phyloP scores from a whole-genome alignment of 2,329 filamentous ascomycete species.

The Helotiales sp. region DNA sequence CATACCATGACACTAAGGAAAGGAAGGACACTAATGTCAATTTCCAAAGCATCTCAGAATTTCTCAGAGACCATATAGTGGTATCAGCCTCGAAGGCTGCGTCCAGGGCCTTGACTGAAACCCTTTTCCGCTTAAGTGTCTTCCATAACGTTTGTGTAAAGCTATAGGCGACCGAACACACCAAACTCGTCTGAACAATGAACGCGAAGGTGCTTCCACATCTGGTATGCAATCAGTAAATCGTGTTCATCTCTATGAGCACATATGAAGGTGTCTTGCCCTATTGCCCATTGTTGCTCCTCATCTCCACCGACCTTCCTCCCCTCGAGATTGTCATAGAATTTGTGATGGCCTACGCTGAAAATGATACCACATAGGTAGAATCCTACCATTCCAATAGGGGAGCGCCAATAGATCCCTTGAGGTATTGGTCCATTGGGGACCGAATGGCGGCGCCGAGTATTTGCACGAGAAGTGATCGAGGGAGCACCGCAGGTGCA shows the following conservation, averaged over 20 bases:
- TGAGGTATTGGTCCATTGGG: neutral
- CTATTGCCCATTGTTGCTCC: slow-evolving; percentile 16
- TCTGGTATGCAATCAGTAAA: slow-evolving; percentile 3
- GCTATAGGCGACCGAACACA: slow-evolving; percentile 12
- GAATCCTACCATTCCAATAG: slow-evolving; percentile 13
- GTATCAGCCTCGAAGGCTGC: slow-evolving; percentile 17
- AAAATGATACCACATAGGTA: slow-evolving; percentile 13
- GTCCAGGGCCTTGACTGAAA: slow-evolving; percentile 15
- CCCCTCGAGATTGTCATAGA: slow-evolving; percentile 9
- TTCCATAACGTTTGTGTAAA: slow-evolving; percentile 23
- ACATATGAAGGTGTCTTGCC: neutral
- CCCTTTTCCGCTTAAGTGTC: slow-evolving; percentile 10
- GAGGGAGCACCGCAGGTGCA: neutral
- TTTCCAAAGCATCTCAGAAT: slow-evolving; percentile 18
- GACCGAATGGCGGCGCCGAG: neutral
- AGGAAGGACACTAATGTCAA: slow-evolving; percentile 15
- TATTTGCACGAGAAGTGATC: neutral
- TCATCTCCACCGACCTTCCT: slow-evolving; percentile 14
- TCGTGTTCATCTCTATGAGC: neutral
- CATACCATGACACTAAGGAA: slow-evolving; percentile 14
- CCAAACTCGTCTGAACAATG: slow-evolving; percentile 14
- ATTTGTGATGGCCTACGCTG: slow-evolving; percentile 14
- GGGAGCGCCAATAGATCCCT: slow-evolving; percentile 21
- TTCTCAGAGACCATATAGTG: slow-evolving; percentile 8
- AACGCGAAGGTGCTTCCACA: slow-evolving; percentile 17